Evolutionary conservation across 495 filamentous ascomycete species (phyloP).

Genomic region (Aspergillus steynii): DNA sequence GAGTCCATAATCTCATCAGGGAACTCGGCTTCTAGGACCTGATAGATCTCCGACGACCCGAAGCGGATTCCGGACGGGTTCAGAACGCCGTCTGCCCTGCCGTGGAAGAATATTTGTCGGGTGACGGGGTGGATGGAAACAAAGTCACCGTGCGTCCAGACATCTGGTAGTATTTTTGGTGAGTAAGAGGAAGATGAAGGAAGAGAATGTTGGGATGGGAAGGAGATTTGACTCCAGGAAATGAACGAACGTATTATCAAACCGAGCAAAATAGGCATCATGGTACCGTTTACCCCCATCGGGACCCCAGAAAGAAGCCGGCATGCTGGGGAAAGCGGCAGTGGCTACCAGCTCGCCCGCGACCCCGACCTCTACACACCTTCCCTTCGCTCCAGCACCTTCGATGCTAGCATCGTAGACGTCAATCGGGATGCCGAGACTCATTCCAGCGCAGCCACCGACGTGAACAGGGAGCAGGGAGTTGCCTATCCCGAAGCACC

Average conservation of each 20-base stretch:
- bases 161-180: constrained; percentile 34
- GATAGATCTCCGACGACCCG: constrained; percentile 77
- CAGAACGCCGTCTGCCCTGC: constrained; percentile 74
- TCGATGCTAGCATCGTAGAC: constrained; percentile 64
- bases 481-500: constrained; percentile 68
- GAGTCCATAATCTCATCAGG: constrained; percentile 60
- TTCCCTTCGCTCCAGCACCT: constrained; percentile 54
- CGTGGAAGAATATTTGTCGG: constrained; percentile 64
- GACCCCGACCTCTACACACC: constrained; percentile 55
- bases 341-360: constrained; percentile 75
- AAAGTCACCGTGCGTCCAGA: constrained; percentile 84
- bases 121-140: constrained; percentile 68
- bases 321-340: constrained; percentile 70
- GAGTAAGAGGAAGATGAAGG: neutral
- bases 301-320: constrained; percentile 70
- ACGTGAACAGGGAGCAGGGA: constrained; percentile 69
- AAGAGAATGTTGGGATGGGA: no score
- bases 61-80: constrained; percentile 80
- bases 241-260: constrained; percentile 38
- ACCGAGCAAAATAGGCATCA: constrained; percentile 70
- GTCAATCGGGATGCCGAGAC: constrained; percentile 63
- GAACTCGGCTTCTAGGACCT: constrained; percentile 68
- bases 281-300: constrained; percentile 57
- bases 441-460: constrained; percentile 66
- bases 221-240: no score